Evolutionary conservation across 2,329 filamentous ascomycete genomes (phyloP).

Genomic region (Keithomyces neogunnii): DNA sequence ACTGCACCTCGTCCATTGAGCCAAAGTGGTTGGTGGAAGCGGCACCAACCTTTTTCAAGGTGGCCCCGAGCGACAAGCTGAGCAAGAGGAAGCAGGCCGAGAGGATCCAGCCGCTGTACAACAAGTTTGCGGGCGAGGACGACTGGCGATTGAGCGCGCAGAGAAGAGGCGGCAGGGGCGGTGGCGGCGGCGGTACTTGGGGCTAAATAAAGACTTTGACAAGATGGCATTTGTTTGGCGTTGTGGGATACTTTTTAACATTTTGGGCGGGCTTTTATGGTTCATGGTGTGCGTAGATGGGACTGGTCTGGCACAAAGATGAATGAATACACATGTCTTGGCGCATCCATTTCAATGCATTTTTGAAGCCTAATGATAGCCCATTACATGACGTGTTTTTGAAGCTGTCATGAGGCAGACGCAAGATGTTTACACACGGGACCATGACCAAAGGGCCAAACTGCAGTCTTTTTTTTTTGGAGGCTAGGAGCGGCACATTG

Average conservation of each 20-base stretch:
- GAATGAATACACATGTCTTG: too few species aligned
- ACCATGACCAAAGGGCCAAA: too few species aligned
- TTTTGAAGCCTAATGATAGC: too few species aligned
- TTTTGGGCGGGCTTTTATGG: too few species aligned
- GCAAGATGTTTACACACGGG: too few species aligned
- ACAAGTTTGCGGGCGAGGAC: conserved; percentile 84
- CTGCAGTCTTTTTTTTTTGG: too few species aligned
- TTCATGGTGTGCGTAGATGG: too few species aligned
- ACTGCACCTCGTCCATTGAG: conserved; percentile 85
- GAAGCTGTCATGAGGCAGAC: too few species aligned
- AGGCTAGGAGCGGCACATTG: too few species aligned
- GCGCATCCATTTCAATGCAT: too few species aligned
- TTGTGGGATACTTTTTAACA: not conserved
- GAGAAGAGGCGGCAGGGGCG: conserved; percentile 72
- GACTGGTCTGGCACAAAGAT: too few species aligned
- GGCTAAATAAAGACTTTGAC: conserved; percentile 40
- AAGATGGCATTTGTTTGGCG: not conserved
- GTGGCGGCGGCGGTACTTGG: conserved; percentile 87
- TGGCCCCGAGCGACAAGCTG: conserved; percentile 76
- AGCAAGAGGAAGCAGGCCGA: conserved; percentile 91
- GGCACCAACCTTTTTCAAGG: conserved; percentile 98
- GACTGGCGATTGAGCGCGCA: conserved; percentile 93
- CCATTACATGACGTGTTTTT: too few species aligned
- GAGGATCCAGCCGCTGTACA: conserved; percentile 90
- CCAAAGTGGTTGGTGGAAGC: conserved; percentile 91